Conservation (phyloP, 1,284 basidiomycete species). For the Amylostereum areolatum region DNA sequence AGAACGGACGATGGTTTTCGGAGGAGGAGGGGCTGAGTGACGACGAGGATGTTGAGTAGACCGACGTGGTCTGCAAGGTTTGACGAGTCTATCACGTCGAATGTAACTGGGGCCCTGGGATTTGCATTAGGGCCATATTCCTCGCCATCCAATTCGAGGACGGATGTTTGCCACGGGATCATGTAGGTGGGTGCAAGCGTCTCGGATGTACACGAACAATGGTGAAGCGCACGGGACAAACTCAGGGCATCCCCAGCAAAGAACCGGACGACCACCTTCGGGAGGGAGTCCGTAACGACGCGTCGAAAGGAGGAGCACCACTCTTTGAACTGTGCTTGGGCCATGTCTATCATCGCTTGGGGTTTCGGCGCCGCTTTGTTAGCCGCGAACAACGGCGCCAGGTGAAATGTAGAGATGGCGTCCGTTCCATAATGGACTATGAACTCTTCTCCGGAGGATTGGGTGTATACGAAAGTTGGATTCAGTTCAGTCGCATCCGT, state of each 20-base stretch:
- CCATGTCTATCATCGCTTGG: conserved; percentile 20
- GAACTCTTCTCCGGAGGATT: conserved; percentile 30
- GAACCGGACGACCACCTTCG: conserved; percentile 24
- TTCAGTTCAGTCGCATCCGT: conserved; percentile 31
- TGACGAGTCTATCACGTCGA: conserved; percentile 51
- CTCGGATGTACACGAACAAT: conserved; percentile 34
- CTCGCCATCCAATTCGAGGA: conserved; percentile 27
- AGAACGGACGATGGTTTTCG: conserved; percentile 27
- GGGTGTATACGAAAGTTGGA: conserved; percentile 42
- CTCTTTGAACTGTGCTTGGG: conserved; percentile 25
- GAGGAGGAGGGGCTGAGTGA: conserved; percentile 30
- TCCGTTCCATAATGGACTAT: conserved; percentile 40
- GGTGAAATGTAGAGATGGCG: conserved; percentile 42
- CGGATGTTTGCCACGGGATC: conserved; percentile 24
- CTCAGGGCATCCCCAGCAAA: conserved; percentile 30
- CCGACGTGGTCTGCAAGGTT: conserved; percentile 47
- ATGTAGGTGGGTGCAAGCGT: conserved; percentile 18
- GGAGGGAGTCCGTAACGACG: neutral
- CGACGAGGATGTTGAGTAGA: conserved; percentile 41
- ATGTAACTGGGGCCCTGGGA: conserved; percentile 29
- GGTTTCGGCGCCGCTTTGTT: conserved; percentile 5
- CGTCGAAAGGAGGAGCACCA: conserved; percentile 31
- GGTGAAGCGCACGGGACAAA: conserved; percentile 24
- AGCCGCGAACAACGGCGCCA: conserved; percentile 30
- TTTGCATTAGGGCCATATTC: conserved; percentile 25